Base-by-base conservation (phyloP, 2,329 filamentous ascomycete genomes). In the Phialophora macrospora region DNA sequence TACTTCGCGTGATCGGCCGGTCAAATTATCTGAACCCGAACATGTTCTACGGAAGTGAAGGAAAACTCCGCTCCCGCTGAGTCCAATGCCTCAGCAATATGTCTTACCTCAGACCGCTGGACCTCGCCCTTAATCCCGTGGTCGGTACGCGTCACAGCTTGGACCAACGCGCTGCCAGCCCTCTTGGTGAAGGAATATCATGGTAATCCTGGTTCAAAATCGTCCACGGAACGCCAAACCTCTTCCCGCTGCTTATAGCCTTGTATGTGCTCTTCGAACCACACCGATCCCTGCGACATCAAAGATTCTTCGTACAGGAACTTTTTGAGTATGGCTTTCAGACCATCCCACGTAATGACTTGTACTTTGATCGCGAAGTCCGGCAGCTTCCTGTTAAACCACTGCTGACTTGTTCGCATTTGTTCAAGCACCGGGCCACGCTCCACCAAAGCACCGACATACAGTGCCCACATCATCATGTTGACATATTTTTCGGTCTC, bases 361-460 rank as follows among this genome's bases (percentile, higher is more conserved):
- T 58, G 32, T 7, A 28, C 44, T 14, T 38, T 26, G 32, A 26
- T 24, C 24, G 55, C 55, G 5, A 46, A 26, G 14, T 20, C 38
- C 5, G n/a, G 22, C 14, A 58, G 32, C 22, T 58, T 58, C 8
- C 12, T 44, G 38, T 46, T 44, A 26, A 57, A 57, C 32, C 55
- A 41, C 17, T 57, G 30, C 20, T 57, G 32, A 11, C 24, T 26
- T 46, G 22, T 57, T 3, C 11, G 34, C n/a, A 12, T 41, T 12
- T 57, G 32, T 38, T 57, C 55, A 8, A 22, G 17, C 3, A 24
- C 9, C 4, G 55, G 4, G n/a, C 46, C 30, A 3, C 59, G 59
- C 46, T 66, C 64, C 7, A 22, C 55, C 41, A 63, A 20, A 30
- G 64, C 59, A 34, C 59, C 64, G n/a, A 66, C 41, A 34, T 62